Percentiles rank a stretch among this genome's conserved stretches.
phyloP scores from a whole-genome alignment of 306 rosid genomes.

The Rosa chinensis region DNA sequence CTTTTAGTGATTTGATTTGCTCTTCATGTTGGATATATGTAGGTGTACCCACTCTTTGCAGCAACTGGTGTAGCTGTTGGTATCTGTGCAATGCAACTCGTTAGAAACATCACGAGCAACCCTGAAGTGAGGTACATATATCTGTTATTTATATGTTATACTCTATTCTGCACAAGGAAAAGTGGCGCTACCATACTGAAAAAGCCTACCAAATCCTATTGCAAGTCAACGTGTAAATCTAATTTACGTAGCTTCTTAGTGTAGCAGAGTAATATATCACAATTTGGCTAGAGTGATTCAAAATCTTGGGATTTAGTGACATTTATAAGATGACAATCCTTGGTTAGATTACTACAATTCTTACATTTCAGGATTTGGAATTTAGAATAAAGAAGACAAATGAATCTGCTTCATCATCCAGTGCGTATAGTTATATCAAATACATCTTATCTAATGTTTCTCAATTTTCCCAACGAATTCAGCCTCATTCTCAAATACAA shows the following conservation, averaged over 20 bases:
- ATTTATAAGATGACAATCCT: neutral
- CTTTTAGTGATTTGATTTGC: neutral
- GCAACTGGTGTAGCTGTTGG: slow-evolving; percentile 79
- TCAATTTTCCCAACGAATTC: neutral
- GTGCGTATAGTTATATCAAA: neutral
- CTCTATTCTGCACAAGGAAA: neutral
- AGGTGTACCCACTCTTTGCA: slow-evolving; percentile 90
- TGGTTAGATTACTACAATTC: neutral
- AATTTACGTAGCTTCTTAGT: neutral
- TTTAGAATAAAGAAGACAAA: neutral
- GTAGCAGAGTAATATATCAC: neutral
- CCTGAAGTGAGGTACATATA: slow-evolving; percentile 83
- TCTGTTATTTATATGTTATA: neutral
- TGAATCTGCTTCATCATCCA: neutral
- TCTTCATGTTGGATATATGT: neutral
- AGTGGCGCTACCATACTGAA: no score
- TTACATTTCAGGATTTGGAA: neutral
- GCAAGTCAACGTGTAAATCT: neutral
- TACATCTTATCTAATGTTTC: neutral
- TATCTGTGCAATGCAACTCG: slow-evolving; percentile 78
- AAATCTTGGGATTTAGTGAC: neutral
- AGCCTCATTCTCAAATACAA: neutral
- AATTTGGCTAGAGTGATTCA: neutral
- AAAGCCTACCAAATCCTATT: neutral
- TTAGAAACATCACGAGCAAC: slow-evolving; percentile 69